These are phyloP conservation scores for Begonia peltatifolia DNA, from an alignment of 306 rosid genomes.

Conservation along the genomic window DNA sequence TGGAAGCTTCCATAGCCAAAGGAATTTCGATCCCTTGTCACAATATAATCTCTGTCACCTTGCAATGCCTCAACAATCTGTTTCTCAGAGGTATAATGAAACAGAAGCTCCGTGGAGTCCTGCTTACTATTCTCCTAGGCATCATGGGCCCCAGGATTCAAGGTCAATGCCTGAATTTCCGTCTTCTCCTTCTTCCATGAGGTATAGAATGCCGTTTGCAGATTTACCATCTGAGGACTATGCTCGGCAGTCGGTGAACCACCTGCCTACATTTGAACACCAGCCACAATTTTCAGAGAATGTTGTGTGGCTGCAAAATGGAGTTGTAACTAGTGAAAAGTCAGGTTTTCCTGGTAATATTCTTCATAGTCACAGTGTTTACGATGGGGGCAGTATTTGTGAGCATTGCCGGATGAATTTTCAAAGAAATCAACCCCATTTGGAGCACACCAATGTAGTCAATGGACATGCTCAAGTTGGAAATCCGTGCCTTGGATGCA, in stretches of 20 bases:
- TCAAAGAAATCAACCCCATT: slow-evolving; percentile 49
- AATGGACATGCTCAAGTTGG: slow-evolving; percentile 45
- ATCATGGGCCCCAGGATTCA: slow-evolving; percentile 53
- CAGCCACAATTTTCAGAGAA: slow-evolving; percentile 73
- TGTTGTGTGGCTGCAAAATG: slow-evolving; percentile 48
- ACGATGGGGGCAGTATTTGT: slow-evolving; percentile 61
- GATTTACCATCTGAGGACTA: slow-evolving; percentile 65
- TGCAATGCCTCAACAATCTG: slow-evolving; percentile 39
- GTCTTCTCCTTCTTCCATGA: slow-evolving; percentile 64
- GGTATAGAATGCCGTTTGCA: slow-evolving; percentile 46
- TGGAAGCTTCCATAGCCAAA: slow-evolving; percentile 57
- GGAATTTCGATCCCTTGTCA: slow-evolving; percentile 49
- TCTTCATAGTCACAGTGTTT: slow-evolving; percentile 36
- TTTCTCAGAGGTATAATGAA: slow-evolving; percentile 61
- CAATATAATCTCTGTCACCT: slow-evolving; percentile 54
- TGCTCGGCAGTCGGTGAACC: slow-evolving; percentile 43
- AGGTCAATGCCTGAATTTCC: slow-evolving; percentile 60
- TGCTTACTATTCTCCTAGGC: slow-evolving; percentile 81
- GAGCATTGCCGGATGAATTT: slow-evolving; percentile 63
- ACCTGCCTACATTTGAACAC: slow-evolving; percentile 53
- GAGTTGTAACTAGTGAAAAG: slow-evolving; percentile 45
- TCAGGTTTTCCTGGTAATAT: slow-evolving; percentile 55
- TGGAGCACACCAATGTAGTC: slow-evolving; percentile 40
- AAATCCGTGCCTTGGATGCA: slow-evolving; percentile 49
- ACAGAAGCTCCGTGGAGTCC: slow-evolving; percentile 85